A percentile compares a stretch with the other conserved stretches of the same genome.
Evolutionary conservation across 1,139 yeast species (phyloP).

Genomic region (Saccharomycopsis hybrid): DNA sequence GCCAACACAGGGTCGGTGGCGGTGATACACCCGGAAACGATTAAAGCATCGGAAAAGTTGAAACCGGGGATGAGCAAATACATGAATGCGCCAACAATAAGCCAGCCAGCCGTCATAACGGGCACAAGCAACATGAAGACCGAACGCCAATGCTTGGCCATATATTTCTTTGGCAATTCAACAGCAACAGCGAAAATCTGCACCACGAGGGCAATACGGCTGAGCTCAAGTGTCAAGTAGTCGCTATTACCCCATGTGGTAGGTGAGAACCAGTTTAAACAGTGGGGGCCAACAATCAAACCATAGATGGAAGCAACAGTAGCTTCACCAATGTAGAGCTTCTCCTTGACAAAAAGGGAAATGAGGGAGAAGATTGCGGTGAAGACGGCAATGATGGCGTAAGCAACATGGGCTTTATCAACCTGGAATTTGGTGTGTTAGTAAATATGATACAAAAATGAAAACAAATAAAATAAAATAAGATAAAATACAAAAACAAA

Average conservation of each 20-base stretch:
- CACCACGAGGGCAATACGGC: constrained; percentile 81
- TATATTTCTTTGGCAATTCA: constrained; percentile 88
- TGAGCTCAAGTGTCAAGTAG: constrained; percentile 77
- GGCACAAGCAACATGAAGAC: constrained; percentile 76
- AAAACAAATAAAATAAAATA: not conserved
- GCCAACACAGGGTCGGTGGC: constrained; percentile 98
- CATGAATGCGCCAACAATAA: constrained; percentile 76
- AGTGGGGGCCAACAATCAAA: constrained; percentile 88
- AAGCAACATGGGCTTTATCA: constrained; percentile 74
- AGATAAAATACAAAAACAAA: not conserved
- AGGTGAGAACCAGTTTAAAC: constrained; percentile 85
- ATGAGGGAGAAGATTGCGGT: constrained; percentile 79
- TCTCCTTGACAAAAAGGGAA: constrained; percentile 88
- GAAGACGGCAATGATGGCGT: constrained; percentile 89
- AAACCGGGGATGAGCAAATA: constrained; percentile 85
- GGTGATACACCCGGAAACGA: constrained; percentile 88
- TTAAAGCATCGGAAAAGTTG: constrained; percentile 66
- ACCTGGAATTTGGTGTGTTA: constrained; percentile 27
- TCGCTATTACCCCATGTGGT: constrained; percentile 88
- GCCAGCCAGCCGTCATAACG: constrained; percentile 94
- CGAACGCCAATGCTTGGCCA: constrained; percentile 85
- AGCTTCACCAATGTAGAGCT: constrained; percentile 89
- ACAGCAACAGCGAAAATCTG: constrained; percentile 98
- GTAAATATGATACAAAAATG: not conserved
- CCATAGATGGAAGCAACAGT: constrained; percentile 92